Conservation (phyloP, 2,329 filamentous ascomycete genomes). For the Stagonosporopsis vannaccii region DNA sequence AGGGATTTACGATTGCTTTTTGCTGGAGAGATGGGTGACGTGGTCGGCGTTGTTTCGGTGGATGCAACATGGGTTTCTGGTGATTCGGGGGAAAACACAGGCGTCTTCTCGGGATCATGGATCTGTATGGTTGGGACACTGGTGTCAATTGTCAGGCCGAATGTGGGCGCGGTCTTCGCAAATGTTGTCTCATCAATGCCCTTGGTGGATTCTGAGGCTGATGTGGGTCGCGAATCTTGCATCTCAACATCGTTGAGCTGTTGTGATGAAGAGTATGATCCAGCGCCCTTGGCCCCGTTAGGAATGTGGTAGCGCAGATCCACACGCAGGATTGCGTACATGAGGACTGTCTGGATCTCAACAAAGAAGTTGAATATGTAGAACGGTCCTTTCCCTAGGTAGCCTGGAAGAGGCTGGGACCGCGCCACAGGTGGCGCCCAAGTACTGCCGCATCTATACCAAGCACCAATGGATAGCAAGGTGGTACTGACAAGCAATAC, state of each 20-base stretch:
- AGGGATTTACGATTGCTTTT: slow-evolving; percentile 12
- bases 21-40: slow-evolving; percentile 11
- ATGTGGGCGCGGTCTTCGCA: neutral
- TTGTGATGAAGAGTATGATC: slow-evolving; percentile 28
- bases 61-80: slow-evolving; percentile 5
- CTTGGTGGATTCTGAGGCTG: slow-evolving; percentile 9
- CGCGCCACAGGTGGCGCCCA: slow-evolving; percentile 58
- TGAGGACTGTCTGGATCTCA: slow-evolving; percentile 73
- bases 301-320: slow-evolving; percentile 80
- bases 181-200: neutral
- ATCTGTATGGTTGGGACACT: slow-evolving; percentile 7
- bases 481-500: slow-evolving; percentile 67
- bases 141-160: slow-evolving; percentile 14
- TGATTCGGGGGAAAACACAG: slow-evolving; percentile 3
- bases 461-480: slow-evolving; percentile 72
- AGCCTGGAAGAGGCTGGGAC: slow-evolving; percentile 69
- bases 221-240: slow-evolving; percentile 25
- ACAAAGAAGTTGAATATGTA: slow-evolving; percentile 81
- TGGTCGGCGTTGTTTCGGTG: neutral
- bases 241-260: slow-evolving; percentile 26
- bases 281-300: slow-evolving; percentile 66
- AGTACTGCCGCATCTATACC: slow-evolving; percentile 69
- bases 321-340: slow-evolving; percentile 72
- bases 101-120: slow-evolving; percentile 16
- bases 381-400: slow-evolving; percentile 74